These are phyloP conservation scores for Isochrysis galbana DNA, from an alignment of 78 protist genomes.

Conservation along the genomic window DNA sequence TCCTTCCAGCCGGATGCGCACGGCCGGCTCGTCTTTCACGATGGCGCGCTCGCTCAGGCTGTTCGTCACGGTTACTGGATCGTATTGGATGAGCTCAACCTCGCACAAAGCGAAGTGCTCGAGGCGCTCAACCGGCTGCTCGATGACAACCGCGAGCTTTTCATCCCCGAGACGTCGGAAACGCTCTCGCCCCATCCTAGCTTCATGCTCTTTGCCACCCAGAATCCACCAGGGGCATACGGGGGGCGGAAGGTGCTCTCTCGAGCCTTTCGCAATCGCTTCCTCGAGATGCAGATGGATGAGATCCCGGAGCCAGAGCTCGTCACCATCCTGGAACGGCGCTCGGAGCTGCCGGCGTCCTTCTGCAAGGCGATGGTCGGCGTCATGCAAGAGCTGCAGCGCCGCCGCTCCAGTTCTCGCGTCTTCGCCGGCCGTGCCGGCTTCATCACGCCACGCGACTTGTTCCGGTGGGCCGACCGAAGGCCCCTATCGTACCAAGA, in stretches of 20 bases:
- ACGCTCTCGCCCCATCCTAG: slow-evolving; percentile 89
- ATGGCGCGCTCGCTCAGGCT: slow-evolving; percentile 95
- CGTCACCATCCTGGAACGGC: slow-evolving; percentile 59
- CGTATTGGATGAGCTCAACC: slow-evolving; percentile 98
- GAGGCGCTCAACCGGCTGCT: slow-evolving; percentile 99
- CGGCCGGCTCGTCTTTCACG: slow-evolving; percentile 86
- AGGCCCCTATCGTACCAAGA: slow-evolving; percentile 48
- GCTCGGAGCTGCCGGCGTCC: not conserved
- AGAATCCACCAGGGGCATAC: slow-evolving; percentile 99
- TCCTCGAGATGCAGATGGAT: slow-evolving; percentile 80
- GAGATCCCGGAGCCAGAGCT: slow-evolving; percentile 92
- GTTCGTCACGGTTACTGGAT: slow-evolving; percentile 97
- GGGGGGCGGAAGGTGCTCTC: slow-evolving; percentile 98
- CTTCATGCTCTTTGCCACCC: slow-evolving; percentile 99
- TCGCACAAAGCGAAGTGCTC: slow-evolving; percentile 99
- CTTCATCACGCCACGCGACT: slow-evolving; percentile 97
- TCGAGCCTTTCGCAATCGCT: slow-evolving; percentile 93
- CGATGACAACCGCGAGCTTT: slow-evolving; percentile 98
- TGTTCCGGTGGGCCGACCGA: slow-evolving; percentile 97
- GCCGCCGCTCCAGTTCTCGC: slow-evolving; percentile 40
- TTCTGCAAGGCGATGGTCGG: slow-evolving; percentile 58
- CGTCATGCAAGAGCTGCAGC: slow-evolving; percentile 73
- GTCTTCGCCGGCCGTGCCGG: slow-evolving; percentile 93
- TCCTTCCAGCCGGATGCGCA: slow-evolving; percentile 76
- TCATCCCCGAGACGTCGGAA: slow-evolving; percentile 93